These are phyloP conservation scores for Nigrospora osmanthi DNA, from an alignment of 2,329 filamentous ascomycete genomes.

Conservation along the genomic window DNA sequence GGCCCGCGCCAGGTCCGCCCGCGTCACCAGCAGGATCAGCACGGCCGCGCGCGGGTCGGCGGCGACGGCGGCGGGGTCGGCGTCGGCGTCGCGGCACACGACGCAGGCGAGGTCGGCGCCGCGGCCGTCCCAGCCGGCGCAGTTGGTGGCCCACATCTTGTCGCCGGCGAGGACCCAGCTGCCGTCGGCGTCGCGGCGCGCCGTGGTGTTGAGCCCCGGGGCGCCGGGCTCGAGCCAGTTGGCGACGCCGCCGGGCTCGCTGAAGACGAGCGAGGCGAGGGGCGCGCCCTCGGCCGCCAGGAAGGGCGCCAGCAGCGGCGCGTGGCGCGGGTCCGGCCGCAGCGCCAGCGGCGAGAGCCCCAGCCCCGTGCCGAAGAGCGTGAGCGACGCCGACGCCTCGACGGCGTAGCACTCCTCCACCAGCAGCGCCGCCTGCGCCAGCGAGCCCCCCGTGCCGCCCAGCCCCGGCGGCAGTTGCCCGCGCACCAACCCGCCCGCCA, in stretches of 20 bases:
- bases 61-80: slow-evolving; percentile 3
- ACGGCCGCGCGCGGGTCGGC: slow-evolving; percentile 21
- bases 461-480: slow-evolving; percentile 34
- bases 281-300: slow-evolving; percentile 33
- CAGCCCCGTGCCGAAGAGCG: slow-evolving; percentile 42
- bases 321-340: slow-evolving; percentile 27
- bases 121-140: slow-evolving; percentile 41
- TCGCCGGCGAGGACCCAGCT: slow-evolving; percentile 43
- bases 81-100: slow-evolving; percentile 33
- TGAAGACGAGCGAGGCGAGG: slow-evolving; percentile 41
- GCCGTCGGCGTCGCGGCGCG: slow-evolving; percentile 32
- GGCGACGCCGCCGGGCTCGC: slow-evolving; percentile 42
- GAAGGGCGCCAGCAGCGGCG: slow-evolving; percentile 38
- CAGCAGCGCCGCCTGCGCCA: slow-evolving; percentile 40
- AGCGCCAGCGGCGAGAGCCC: slow-evolving; percentile 43
- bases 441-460: slow-evolving; percentile 34
- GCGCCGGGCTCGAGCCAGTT: slow-evolving; percentile 44
- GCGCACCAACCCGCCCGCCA: slow-evolving; percentile 35
- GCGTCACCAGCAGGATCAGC: slow-evolving; percentile 42
- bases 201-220: slow-evolving; percentile 39
- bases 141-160: slow-evolving; percentile 49
- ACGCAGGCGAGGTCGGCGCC: slow-evolving; percentile 45
- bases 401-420: slow-evolving; percentile 45
- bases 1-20: slow-evolving; percentile 37
- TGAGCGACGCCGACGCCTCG: slow-evolving; percentile 40